phyloP scores from a whole-genome alignment of 371 early-diverging fungal species.

The Mortierella sp. region DNA sequence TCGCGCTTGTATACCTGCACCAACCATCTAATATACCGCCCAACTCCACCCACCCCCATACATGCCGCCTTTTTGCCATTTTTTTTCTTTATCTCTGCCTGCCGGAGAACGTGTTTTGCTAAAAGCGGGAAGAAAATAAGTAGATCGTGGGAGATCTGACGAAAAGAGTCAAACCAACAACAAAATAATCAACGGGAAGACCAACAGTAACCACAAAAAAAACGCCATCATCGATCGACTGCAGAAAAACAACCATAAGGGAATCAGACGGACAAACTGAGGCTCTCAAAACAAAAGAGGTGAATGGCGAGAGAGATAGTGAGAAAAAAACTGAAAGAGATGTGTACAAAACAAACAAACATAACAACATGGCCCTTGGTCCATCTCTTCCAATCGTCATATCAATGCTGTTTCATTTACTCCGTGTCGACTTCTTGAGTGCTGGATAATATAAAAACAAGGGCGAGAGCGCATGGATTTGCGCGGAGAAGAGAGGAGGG shows the following conservation, averaged over 20 bases:
- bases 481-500: neutral
- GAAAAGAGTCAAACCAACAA: neutral
- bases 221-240: conserved; percentile 1
- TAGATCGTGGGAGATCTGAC: conserved; percentile 13
- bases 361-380: neutral
- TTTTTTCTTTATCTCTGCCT: neutral
- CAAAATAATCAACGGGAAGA: neutral
- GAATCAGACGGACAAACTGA: neutral
- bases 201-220: neutral
- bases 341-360: conserved; percentile 1
- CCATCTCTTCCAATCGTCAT: neutral
- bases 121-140: neutral
- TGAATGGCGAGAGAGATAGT: neutral
- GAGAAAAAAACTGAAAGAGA: neutral
- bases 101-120: neutral
- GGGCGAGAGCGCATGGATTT: conserved; percentile 1
- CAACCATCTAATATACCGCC: neutral
- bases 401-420: neutral
- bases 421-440: neutral
- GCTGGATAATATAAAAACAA: neutral
- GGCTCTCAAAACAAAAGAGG: neutral
- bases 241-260: neutral
- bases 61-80: conserved; percentile 4
- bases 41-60: neutral
- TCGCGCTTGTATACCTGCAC: no score